These are phyloP conservation scores for Boletus sp. DNA, from an alignment of 768 basidiomycete species.

Conservation along the genomic window DNA sequence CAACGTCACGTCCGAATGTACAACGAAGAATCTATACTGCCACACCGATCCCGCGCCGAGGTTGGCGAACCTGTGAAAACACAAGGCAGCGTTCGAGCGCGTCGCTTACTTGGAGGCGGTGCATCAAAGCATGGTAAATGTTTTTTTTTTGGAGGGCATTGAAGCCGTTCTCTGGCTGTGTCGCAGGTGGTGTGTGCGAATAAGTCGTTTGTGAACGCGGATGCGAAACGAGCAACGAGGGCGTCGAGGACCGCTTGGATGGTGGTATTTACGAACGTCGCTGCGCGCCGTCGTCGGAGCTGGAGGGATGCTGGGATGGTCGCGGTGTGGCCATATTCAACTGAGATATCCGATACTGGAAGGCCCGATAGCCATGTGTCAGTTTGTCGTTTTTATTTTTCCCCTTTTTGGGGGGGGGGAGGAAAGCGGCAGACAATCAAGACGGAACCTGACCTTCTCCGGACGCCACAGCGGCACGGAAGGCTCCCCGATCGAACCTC, in stretches of 20 bases:
- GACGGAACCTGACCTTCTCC: not conserved
- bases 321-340: not conserved
- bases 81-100: not conserved
- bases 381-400: not conserved
- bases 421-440: not conserved
- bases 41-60: not conserved
- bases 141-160: conserved; percentile 5
- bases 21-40: no score
- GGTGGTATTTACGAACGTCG: not conserved
- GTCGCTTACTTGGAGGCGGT: not conserved
- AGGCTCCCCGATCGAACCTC: conserved; percentile 1
- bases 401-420: not conserved
- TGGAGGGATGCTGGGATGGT: not conserved
- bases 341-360: not conserved
- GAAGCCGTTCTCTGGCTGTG: not conserved
- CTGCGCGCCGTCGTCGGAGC: not conserved
- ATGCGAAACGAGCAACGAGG: conserved; percentile 1
- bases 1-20: no score
- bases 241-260: not conserved
- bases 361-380: not conserved
- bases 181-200: not conserved
- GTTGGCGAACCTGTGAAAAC: not conserved
- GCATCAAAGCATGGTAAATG: conserved; percentile 1
- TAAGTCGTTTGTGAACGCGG: not conserved
- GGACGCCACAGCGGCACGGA: not conserved